A percentile compares a stretch with the other conserved stretches of the same genome.
Evolutionary conservation across 176 grass and related monocot genomes (phyloP).

Genomic region (Echinochloa phyllopogon): DNA sequence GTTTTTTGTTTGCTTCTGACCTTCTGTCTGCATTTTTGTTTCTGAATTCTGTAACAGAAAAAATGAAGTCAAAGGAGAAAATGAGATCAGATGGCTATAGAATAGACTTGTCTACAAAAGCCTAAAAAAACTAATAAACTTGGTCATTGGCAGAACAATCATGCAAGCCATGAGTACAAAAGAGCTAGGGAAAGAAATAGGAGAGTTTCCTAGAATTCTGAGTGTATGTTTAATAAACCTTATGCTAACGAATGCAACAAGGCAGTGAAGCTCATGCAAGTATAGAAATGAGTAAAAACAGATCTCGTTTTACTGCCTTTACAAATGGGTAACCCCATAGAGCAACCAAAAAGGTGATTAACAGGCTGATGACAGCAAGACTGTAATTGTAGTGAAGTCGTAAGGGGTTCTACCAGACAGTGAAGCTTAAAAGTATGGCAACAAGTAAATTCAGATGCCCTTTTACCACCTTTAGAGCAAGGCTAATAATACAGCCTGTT

Average conservation of each 20-base stretch:
- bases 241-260: background rate
- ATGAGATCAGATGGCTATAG: background rate
- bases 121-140: background rate
- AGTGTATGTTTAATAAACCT: background rate
- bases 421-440: background rate
- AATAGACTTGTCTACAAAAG: background rate
- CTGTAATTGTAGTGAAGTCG: conserved; percentile 60
- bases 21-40: conserved; percentile 62
- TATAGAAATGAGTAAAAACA: conserved; percentile 17
- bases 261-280: background rate
- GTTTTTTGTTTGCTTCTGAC: conserved; percentile 52
- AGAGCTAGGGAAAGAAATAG: background rate
- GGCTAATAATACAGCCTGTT: too few species aligned
- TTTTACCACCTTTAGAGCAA: background rate
- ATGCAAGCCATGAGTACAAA: background rate
- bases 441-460: background rate
- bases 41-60: conserved; percentile 60
- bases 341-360: conserved; percentile 9
- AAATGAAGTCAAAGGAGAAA: background rate
- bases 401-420: conserved; percentile 60
- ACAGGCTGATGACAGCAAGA: conserved; percentile 11
- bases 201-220: background rate
- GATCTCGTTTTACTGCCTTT: background rate
- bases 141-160: background rate
- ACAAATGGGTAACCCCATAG: background rate